Conservation (phyloP, 257 asterid genomes). For the Solanum bulbocastanum region DNA sequence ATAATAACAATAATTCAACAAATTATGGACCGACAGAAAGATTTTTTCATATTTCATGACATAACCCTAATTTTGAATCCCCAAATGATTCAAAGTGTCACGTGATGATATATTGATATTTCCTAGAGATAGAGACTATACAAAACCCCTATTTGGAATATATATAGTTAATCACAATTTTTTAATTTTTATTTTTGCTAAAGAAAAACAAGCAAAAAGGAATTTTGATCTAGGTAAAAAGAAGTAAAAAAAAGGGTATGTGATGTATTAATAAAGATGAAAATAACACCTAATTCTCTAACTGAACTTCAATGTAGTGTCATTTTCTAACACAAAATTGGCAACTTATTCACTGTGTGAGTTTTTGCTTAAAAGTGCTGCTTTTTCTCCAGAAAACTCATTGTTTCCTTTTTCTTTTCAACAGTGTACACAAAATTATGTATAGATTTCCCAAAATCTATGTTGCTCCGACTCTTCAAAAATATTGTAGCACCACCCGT, state of each 20-base stretch:
- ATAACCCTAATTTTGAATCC: conserved; percentile 38
- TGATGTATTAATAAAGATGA: conserved; percentile 2
- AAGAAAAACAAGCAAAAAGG: neutral
- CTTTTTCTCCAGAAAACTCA: neutral
- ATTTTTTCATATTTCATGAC: neutral
- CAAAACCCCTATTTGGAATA: neutral
- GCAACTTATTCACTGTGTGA: neutral
- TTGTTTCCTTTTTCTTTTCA: neutral
- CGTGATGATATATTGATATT: conserved; percentile 30
- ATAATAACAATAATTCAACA: neutral
- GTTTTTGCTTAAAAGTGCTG: neutral
- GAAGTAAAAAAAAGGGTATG: neutral
- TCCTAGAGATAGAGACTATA: neutral
- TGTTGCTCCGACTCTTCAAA: neutral
- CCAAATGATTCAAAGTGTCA: conserved; percentile 7
- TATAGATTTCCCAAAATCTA: neutral
- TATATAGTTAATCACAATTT: neutral
- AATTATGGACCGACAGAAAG: neutral
- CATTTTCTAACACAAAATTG: conserved; percentile 6
- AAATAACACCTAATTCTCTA: conserved; percentile 16
- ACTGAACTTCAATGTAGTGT: conserved; percentile 22
- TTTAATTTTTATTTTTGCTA: neutral
- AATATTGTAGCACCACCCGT: neutral
- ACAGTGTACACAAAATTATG: neutral
- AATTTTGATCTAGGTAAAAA: neutral